Conservation (phyloP, 2,329 filamentous ascomycete genomes). For the Fusarium palustre region DNA sequence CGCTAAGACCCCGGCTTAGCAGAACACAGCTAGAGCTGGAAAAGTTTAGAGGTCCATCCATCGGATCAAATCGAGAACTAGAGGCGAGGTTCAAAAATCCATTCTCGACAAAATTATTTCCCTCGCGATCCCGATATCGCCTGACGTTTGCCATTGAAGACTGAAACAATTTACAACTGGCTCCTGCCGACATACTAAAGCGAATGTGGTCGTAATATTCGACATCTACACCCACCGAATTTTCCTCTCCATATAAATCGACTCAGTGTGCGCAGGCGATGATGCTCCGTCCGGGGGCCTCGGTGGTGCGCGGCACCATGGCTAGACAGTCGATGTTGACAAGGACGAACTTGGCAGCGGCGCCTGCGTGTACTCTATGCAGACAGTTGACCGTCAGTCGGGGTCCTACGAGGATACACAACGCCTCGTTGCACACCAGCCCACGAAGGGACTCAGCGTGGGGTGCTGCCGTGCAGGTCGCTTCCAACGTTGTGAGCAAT, state of each 20-base stretch:
- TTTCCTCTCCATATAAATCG: constrained; percentile 14
- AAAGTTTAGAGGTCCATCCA: constrained; percentile 45
- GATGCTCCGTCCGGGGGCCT: constrained; percentile 67
- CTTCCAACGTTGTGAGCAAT: constrained; percentile 77
- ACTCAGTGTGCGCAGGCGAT: constrained; percentile 51
- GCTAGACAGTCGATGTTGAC: constrained; percentile 44
- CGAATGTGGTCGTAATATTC: constrained; percentile 35
- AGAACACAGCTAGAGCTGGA: constrained; percentile 42
- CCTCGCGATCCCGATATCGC: constrained; percentile 27
- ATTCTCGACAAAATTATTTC: constrained; percentile 41
- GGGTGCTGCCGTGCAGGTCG: constrained; percentile 78
- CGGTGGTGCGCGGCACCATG: constrained; percentile 59
- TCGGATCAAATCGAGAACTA: constrained; percentile 36
- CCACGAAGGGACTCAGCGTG: constrained; percentile 71
- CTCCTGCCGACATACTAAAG: neutral
- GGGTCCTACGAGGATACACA: constrained; percentile 51
- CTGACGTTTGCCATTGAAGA: constrained; percentile 20
- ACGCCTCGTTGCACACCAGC: constrained; percentile 57
- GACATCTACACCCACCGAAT: neutral
- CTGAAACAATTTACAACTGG: neutral
- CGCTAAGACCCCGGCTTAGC: constrained; percentile 37
- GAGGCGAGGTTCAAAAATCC: constrained; percentile 28
- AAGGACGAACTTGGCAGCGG: constrained; percentile 24
- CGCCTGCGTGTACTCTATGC: constrained; percentile 50
- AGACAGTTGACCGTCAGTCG: constrained; percentile 48